phyloP scores from a whole-genome alignment of 2,329 filamentous ascomycete species.

The Allantophomopsis cytisporea region DNA sequence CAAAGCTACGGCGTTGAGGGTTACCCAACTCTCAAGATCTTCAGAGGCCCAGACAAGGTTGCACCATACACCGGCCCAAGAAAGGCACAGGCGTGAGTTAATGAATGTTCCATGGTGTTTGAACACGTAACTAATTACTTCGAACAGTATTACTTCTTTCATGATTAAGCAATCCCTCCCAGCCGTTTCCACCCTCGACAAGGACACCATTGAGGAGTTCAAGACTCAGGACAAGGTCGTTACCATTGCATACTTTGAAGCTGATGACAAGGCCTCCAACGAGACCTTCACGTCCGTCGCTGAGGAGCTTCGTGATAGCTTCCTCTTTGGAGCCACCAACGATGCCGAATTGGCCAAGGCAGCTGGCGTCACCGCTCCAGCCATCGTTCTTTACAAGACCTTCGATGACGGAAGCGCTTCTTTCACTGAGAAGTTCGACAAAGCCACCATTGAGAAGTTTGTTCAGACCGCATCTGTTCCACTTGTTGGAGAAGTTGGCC shows the following conservation, averaged over 20 bases:
- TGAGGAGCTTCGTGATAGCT: constrained; percentile 73
- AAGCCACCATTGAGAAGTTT: constrained; percentile 69
- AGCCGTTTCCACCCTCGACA: constrained; percentile 70
- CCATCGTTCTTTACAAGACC: constrained; percentile 88
- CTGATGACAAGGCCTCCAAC: constrained; percentile 72
- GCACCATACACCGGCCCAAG: constrained; percentile 77
- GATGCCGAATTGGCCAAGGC: constrained; percentile 77
- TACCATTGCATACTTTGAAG: constrained; percentile 73
- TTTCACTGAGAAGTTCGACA: constrained; percentile 71
- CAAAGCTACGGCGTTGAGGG: constrained; percentile 83
- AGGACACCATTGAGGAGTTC: constrained; percentile 84
- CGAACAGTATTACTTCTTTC: constrained; percentile 54
- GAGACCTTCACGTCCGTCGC: constrained; percentile 61
- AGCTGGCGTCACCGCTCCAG: constrained; percentile 77
- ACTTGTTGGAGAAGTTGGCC: constrained; percentile 88
- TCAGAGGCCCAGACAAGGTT: constrained; percentile 77
- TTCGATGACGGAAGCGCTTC: constrained; percentile 93
- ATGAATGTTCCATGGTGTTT: background rate
- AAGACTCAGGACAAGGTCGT: constrained; percentile 98
- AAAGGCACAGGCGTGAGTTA: constrained; percentile 62
- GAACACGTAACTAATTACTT: constrained; percentile 4
- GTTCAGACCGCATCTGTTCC: constrained; percentile 77
- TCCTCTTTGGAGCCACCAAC: constrained; percentile 80
- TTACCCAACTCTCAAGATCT: constrained; percentile 97
- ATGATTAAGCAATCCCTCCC: constrained; percentile 98